Evolutionary conservation across 176 grass and related monocot species (phyloP), one percentile per base, ranked within the genome.

Genomic region (Raddia distichophylla): DNA sequence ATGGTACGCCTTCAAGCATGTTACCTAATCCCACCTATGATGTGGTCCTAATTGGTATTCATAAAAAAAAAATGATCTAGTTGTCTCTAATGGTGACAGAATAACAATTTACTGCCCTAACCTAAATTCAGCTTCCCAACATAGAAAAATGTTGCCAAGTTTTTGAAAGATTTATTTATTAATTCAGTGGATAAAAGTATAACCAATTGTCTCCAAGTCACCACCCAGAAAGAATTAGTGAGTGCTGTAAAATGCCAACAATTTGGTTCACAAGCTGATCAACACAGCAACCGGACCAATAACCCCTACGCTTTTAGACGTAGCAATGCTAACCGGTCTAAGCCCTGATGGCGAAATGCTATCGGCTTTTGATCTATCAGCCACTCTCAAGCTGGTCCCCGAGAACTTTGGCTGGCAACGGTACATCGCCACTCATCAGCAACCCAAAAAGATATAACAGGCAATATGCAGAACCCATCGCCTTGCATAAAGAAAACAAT

Each of bases 1-100:
- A 74, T 17, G 19, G 34, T 16, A 55, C 50, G 6, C 13, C 67
- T 83, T 67, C 74, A 52, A 73, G 55, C 43, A 10, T 79, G 67
- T 64, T 78, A 78, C 66, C 59, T 11, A 88, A 65, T 49, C 49
- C 65, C 57, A 83, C 66, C 19, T 17, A 45, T 67, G 73, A 5
- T 32, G 74, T 9, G 80, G 74, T 88, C 50, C 71, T 69, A 55
- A 67, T 52, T 61, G 47, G 70, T 42, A 84, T 80, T 74, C 65
- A 52, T 32, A 74, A 79, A 73, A 78, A 43, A 44, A 66, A 16
- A 74, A 83, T 47, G 57, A 40, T n/a, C 60, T 35, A 17, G 0
- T 52, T 63, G 75, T 69, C 45, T 62, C 57, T 55, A 44, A 56
- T 63, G 47, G 70, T 52, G 47, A 10, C 16, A 84, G 17, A 40